These are phyloP conservation scores for Lactifluus rugatus DNA, from an alignment of 768 basidiomycete species.

Conservation along the genomic window DNA sequence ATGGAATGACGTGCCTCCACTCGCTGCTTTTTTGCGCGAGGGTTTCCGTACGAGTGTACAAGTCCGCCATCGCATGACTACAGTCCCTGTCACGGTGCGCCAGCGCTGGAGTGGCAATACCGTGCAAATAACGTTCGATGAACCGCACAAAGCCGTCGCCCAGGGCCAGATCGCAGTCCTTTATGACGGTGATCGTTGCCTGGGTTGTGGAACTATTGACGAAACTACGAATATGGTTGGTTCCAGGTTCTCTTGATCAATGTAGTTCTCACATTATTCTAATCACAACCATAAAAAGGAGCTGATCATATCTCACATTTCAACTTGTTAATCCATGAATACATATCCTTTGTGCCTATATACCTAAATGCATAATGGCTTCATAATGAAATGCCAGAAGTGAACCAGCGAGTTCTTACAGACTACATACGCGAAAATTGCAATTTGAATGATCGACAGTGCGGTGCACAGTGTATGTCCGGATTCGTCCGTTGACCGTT, in stretches of 20 bases:
- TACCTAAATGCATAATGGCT: background rate
- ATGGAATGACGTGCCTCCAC: conserved; percentile 52
- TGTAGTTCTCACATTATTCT: background rate
- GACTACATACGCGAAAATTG: background rate
- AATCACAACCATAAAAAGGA: background rate
- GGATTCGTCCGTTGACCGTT: background rate
- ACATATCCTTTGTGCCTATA: background rate
- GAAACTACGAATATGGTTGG: background rate
- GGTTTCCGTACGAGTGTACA: conserved; percentile 47
- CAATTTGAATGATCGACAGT: background rate
- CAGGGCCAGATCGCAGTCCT: conserved; percentile 75
- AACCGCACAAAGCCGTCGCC: conserved; percentile 57
- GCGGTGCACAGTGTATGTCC: background rate
- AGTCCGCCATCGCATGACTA: conserved; percentile 60
- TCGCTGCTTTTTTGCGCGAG: conserved; percentile 29
- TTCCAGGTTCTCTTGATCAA: background rate
- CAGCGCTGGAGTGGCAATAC: conserved; percentile 15
- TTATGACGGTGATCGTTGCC: conserved; percentile 67
- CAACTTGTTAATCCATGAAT: background rate
- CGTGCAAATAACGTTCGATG: conserved; percentile 42
- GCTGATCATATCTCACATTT: background rate
- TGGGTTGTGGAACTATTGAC: conserved; percentile 71
- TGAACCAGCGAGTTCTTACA: background rate
- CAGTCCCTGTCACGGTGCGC: conserved; percentile 27
- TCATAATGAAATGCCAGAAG: background rate